Percentiles rank a stretch among this genome's conserved stretches.
Conservation (phyloP, 192 early-diverging fungal genomes). For the Coemansia sp. region DNA sequence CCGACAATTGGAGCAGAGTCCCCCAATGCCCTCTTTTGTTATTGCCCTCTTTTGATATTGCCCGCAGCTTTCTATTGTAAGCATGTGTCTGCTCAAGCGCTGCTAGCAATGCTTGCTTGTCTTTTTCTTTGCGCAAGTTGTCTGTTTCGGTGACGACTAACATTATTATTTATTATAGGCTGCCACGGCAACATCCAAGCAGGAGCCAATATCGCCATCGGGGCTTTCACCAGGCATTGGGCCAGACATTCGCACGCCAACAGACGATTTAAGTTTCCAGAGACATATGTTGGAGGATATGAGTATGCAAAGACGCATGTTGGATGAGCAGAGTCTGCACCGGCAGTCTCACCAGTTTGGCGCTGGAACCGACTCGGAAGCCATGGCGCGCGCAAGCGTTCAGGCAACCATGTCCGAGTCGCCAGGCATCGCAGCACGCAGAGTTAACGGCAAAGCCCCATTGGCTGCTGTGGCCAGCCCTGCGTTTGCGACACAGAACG, state of each 20-base stretch:
- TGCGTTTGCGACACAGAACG: neutral
- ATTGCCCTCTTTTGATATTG: neutral
- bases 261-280: neutral
- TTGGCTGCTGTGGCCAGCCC: neutral
- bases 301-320: neutral
- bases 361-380: conserved; percentile 26
- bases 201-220: conserved; percentile 3
- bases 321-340: conserved; percentile 14
- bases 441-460: neutral
- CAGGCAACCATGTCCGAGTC: conserved; percentile 30
- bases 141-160: neutral
- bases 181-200: neutral
- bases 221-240: neutral
- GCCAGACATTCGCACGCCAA: neutral
- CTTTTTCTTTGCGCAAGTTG: neutral
- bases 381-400: conserved; percentile 29
- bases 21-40: neutral
- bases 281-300: conserved; percentile 4
- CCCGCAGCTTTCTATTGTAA: too few species aligned
- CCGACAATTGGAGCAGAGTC: neutral
- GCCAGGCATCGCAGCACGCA: conserved; percentile 14
- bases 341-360: conserved; percentile 6
- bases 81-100: too few species aligned
- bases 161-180: neutral
- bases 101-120: neutral